Percentiles rank a stretch among this genome's conserved stretches.
phyloP scores from a whole-genome alignment of 1,284 basidiomycete species.

The Afroboletus lepidellus region DNA sequence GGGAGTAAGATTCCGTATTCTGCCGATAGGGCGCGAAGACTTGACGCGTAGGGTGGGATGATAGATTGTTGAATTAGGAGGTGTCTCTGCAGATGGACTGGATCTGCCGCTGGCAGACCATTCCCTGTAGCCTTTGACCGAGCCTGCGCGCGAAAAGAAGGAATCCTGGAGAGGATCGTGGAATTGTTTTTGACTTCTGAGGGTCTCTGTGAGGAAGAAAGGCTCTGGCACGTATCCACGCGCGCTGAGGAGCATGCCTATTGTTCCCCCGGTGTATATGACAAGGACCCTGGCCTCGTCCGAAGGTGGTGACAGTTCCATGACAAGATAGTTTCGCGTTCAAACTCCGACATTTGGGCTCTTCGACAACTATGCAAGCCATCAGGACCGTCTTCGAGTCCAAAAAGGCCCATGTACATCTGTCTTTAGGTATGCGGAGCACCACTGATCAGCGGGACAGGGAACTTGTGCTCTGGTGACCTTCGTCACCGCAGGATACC shows the following conservation, averaged over 20 bases:
- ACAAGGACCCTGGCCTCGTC: slow-evolving; percentile 80
- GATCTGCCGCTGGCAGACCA: slow-evolving; percentile 64
- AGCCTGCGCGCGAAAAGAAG: slow-evolving; percentile 68
- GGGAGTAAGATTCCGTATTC: slow-evolving; percentile 38
- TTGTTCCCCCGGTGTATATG: slow-evolving; percentile 84
- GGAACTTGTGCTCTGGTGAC: slow-evolving; percentile 76
- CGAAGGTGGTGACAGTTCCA: slow-evolving; percentile 49
- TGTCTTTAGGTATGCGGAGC: not conserved
- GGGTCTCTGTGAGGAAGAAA: slow-evolving; percentile 80
- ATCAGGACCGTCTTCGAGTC: slow-evolving; percentile 72
- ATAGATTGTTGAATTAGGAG: slow-evolving; percentile 20
- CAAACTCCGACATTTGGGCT: not conserved
- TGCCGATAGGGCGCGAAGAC: slow-evolving; percentile 70
- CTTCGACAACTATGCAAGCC: slow-evolving; percentile 59
- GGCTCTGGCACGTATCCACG: slow-evolving; percentile 88
- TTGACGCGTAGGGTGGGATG: slow-evolving; percentile 62
- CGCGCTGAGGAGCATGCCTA: slow-evolving; percentile 80
- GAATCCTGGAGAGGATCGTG: slow-evolving; percentile 84
- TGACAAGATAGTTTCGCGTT: slow-evolving; percentile 20
- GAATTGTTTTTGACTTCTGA: slow-evolving; percentile 78
- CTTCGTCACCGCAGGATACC: slow-evolving; percentile 92
- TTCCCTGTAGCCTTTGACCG: slow-evolving; percentile 70
- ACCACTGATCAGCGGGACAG: slow-evolving; percentile 43
- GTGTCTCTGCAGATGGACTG: slow-evolving; percentile 38
- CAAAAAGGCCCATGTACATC: slow-evolving; percentile 63